These are phyloP conservation scores for Raphanus hybrid DNA, from an alignment of 441 rosid genomes.

Conservation along the genomic window DNA sequence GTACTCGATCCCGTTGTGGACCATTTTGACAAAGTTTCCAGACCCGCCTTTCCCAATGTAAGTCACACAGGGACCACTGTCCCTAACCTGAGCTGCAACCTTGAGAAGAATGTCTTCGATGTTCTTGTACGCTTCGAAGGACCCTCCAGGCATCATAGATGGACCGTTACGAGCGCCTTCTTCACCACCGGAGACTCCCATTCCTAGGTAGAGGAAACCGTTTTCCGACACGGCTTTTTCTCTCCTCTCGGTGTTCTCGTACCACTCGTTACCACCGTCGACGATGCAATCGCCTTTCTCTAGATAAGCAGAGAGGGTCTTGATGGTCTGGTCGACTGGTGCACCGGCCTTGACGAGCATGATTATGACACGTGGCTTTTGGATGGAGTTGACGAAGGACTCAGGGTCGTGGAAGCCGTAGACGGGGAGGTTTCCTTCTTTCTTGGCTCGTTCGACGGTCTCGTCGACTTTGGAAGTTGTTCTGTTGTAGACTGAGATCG, in stretches of 20 bases:
- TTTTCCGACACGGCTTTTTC: constrained; percentile 68
- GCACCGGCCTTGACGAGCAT: constrained; percentile 97
- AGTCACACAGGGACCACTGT: constrained; percentile 91
- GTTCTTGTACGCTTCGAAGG: constrained; percentile 78
- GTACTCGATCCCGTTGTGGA: constrained; percentile 92
- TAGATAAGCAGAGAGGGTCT: constrained; percentile 77
- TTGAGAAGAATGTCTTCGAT: constrained; percentile 90
- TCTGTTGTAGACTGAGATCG: constrained; percentile 93
- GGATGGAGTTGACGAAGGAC: constrained; percentile 78
- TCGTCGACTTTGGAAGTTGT: constrained; percentile 89
- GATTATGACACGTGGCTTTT: constrained; percentile 88
- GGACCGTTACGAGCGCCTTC: constrained; percentile 95
- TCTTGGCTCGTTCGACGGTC: constrained; percentile 85
- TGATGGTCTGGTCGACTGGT: constrained; percentile 89
- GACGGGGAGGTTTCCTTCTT: constrained; percentile 81
- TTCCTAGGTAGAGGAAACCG: constrained; percentile 89
- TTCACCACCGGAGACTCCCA: constrained; percentile 99
- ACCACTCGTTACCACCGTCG: constrained; percentile 98
- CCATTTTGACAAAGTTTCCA: constrained; percentile 96
- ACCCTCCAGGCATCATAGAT: constrained; percentile 99
- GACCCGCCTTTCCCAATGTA: constrained; percentile 90
- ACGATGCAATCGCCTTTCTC: constrained; percentile 93
- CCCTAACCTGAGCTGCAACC: constrained; percentile 95
- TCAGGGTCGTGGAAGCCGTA: constrained; percentile 88
- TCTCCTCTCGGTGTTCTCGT: constrained; percentile 94